A percentile compares a stretch with the other conserved stretches of the same genome.
phyloP scores from a whole-genome alignment of 345 rosid genomes.

The Garcia nutans region DNA sequence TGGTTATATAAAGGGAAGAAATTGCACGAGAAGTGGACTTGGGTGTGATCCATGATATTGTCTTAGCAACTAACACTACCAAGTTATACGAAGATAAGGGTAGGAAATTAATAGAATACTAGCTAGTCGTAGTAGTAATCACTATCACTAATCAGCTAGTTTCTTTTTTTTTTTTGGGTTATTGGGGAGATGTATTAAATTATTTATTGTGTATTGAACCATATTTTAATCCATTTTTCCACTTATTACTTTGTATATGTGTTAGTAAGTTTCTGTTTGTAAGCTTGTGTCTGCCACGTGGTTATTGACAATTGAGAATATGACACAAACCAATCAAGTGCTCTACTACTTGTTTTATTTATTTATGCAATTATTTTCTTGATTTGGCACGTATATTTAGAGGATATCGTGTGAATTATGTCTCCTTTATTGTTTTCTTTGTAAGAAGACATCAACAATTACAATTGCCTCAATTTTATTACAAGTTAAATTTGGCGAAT shows the following conservation, averaged over 20 bases:
- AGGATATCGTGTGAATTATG: background rate
- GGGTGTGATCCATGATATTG: conserved; percentile 23
- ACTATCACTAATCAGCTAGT: no score
- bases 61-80: background rate
- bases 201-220: no score
- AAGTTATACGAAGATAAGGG: no score
- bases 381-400: background rate
- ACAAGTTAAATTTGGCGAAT: no score
- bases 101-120: no score
- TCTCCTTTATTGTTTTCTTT: background rate
- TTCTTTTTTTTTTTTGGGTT: no score
- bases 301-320: background rate
- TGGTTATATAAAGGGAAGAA: conserved; percentile 28
- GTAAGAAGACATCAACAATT: no score
- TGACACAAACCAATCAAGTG: no score
- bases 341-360: no score
- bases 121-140: no score
- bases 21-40: conserved; percentile 43
- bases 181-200: conserved; percentile 21
- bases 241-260: background rate
- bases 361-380: no score
- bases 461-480: no score
- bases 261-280: background rate
- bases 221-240: background rate
- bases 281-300: conserved; percentile 18